Evolutionary conservation across 768 basidiomycete genomes (phyloP).

Genomic region (Gymnopilus junonius): DNA sequence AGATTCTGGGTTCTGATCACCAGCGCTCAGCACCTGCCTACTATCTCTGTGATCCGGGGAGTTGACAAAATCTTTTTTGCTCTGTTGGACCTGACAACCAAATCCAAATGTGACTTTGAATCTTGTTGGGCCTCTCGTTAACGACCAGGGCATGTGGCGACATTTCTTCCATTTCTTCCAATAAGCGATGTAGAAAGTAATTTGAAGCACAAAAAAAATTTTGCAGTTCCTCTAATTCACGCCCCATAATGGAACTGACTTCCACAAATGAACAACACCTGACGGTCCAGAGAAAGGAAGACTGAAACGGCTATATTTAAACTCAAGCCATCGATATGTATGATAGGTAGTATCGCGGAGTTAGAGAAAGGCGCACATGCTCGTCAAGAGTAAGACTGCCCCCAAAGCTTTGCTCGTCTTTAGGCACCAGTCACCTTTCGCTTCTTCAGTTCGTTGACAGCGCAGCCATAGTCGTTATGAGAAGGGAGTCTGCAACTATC

Average conservation of each 20-base stretch:
- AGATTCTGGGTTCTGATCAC: conserved; percentile 9
- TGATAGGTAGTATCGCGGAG: background rate
- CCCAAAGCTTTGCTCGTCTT: background rate
- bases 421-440: conserved; percentile 26
- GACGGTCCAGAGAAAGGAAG: background rate
- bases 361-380: conserved; percentile 1
- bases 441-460: conserved; percentile 42
- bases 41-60: conserved; percentile 26
- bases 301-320: background rate
- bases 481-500: conserved; percentile 39
- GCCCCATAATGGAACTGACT: conserved; percentile 1
- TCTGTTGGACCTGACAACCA: conserved; percentile 13
- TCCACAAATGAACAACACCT: background rate
- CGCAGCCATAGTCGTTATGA: conserved; percentile 48
- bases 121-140: background rate
- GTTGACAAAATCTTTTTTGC: conserved; percentile 25
- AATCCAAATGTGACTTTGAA: background rate
- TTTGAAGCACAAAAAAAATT: background rate
- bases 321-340: background rate
- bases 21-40: conserved; percentile 14
- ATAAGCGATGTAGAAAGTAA: conserved; percentile 9
- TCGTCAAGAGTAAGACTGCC: background rate
- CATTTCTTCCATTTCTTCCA: conserved; percentile 13
- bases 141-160: background rate
- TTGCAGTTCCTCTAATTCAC: background rate